Conservation (phyloP, 2,329 filamentous ascomycete genomes). For the Penicillium sp. region DNA sequence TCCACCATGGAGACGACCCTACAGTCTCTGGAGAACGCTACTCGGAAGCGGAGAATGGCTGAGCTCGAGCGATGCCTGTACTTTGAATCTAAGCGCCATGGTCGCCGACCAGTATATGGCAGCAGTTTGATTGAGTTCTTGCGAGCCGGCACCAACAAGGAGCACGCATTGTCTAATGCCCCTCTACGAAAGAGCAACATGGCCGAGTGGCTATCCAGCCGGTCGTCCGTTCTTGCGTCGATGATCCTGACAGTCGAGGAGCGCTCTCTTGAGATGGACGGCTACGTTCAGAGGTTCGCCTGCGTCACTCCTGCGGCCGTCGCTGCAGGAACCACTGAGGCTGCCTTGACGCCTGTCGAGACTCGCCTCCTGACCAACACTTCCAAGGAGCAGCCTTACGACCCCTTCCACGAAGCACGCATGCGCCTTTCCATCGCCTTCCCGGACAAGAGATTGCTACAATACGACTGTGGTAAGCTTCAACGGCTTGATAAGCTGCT, state of each 20-base stretch:
- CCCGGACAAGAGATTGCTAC: conserved; percentile 91
- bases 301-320: conserved; percentile 91
- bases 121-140: conserved; percentile 77
- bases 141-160: conserved; percentile 66
- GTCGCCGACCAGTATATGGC: conserved; percentile 81
- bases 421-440: conserved; percentile 95
- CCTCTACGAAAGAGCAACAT: conserved; percentile 67
- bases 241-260: conserved; percentile 78
- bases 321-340: conserved; percentile 74
- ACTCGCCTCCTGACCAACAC: conserved; percentile 53
- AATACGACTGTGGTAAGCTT: conserved; percentile 97
- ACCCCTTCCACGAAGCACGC: conserved; percentile 92
- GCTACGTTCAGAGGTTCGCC: conserved; percentile 82
- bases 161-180: conserved; percentile 64
- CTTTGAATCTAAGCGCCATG: conserved; percentile 78
- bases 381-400: conserved; percentile 63
- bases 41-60: conserved; percentile 72
- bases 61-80: conserved; percentile 82
- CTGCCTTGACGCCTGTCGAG: conserved; percentile 69
- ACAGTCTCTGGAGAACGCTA: conserved; percentile 73
- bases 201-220: conserved; percentile 76
- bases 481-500: conserved; percentile 87
- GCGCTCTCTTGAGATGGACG: conserved; percentile 74
- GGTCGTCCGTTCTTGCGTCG: conserved; percentile 58
- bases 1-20: conserved; percentile 73